Percentiles rank a stretch among this genome's conserved stretches.
These are phyloP conservation scores for Saccharum hybrid DNA, from an alignment of 202 grass and related monocot species.

Conservation along the genomic window DNA sequence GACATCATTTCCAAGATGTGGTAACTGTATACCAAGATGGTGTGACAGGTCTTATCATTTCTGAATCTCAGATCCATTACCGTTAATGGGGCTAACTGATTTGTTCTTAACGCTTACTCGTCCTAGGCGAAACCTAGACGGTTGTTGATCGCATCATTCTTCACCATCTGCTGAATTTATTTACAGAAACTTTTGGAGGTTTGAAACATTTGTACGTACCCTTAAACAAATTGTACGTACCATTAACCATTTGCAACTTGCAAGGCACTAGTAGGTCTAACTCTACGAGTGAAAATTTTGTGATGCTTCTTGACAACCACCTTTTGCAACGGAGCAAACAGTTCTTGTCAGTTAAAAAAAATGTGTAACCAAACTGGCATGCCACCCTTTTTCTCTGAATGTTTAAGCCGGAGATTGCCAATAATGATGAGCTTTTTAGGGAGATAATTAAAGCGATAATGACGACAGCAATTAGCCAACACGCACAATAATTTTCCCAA, in stretches of 20 bases:
- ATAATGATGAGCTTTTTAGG: conserved; percentile 37
- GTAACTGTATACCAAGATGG: conserved; percentile 22
- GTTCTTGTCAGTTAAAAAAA: not conserved
- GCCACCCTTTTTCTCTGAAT: not conserved
- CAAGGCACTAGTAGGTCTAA: not conserved
- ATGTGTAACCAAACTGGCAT: conserved; percentile 14
- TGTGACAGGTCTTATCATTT: conserved; percentile 12
- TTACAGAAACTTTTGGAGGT: not conserved
- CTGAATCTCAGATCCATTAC: conserved; percentile 8
- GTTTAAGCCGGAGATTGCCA: not conserved
- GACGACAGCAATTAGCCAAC: conserved; percentile 28
- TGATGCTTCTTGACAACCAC: not conserved
- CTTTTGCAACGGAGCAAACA: too few species aligned
- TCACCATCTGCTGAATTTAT: not conserved
- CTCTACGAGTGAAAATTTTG: not conserved
- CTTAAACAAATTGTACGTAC: not conserved
- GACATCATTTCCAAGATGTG: not conserved
- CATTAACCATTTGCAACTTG: not conserved
- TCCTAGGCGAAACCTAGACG: not conserved
- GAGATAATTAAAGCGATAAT: conserved; percentile 29
- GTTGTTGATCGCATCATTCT: conserved; percentile 4
- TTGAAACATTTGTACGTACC: not conserved
- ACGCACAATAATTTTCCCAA: conserved; percentile 25
- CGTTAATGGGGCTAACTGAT: conserved; percentile 21
- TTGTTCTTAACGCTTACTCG: conserved; percentile 51